Base-by-base conservation (phyloP, 305 asterid species). In the Salvia sclarea region DNA sequence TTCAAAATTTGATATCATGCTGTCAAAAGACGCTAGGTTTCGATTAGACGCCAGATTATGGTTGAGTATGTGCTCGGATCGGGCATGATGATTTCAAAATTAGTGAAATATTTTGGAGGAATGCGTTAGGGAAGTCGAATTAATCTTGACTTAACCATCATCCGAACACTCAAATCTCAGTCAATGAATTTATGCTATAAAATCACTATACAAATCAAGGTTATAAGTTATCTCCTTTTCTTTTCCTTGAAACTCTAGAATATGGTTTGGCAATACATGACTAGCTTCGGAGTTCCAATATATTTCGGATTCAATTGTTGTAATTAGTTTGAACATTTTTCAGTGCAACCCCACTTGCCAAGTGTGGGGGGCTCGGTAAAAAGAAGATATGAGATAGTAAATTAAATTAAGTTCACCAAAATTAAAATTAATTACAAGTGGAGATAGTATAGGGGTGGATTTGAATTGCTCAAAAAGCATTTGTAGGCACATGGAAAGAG, bases 401-500 rank as follows among this genome's bases (percentile, higher is more conserved):
- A n/a, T n/a, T n/a, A n/a, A 45, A 45, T 16, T 52, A 10, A 9
- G 30, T 12, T 4, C 1, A 22, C 18, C 35, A 22, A 25, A 50
- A 11, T 52, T 52, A 22, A 25, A 50, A 11, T 52, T 52, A 4
- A 22, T 52, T 22, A 22, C 17, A 52, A 11, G 17, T 52, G 16
- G 24, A 52, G 14, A 52, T 10, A 21, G 16, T 6, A 54, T n/a
- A n/a, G 40, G 21, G 31, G 2, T 12, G 3, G n/a, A n/a, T 49
- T 49, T 43, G 16, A 49, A 54, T 13, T 54, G 61, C 61, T 54
- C 20, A 54, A 54, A 54, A 54, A 7, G 49, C 45, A 49, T 11
- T 13, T 16, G 14, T 13, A 54, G 56, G 38, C 56, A 62, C 56
- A 70, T 61, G 70, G 70, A 71, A 5, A 53, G 69, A 52, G 54